Percentiles rank a stretch among this genome's conserved stretches.
Evolutionary conservation across 768 basidiomycete genomes (phyloP).

Genomic region (Kwoniella sp.): DNA sequence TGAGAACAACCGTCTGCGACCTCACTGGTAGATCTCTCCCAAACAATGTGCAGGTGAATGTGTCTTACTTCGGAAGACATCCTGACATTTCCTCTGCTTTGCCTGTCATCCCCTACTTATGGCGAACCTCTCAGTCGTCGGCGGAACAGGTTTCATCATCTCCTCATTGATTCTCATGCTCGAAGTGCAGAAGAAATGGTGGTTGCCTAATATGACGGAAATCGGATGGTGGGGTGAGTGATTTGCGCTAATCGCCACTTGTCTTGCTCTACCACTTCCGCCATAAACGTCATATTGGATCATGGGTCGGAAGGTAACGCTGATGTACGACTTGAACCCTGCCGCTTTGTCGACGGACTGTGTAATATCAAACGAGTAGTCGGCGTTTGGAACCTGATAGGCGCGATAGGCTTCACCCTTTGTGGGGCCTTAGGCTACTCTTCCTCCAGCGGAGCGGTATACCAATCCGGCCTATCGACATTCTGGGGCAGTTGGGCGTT

Average conservation of each 20-base stretch:
- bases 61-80: neutral
- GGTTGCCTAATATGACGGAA: conserved; percentile 58
- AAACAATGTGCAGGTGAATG: neutral
- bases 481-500: conserved; percentile 67
- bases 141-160: conserved; percentile 64
- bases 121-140: conserved; percentile 63
- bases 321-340: neutral
- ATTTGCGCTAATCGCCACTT: neutral
- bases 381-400: conserved; percentile 65
- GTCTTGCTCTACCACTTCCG: neutral
- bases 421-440: conserved; percentile 66
- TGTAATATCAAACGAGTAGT: too few species aligned
- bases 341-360: too few species aligned
- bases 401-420: conserved; percentile 64
- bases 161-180: conserved; percentile 61
- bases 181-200: conserved; percentile 66
- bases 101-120: too few species aligned
- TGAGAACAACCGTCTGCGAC: neutral
- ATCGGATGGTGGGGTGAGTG: conserved; percentile 65
- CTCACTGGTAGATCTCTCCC: neutral
- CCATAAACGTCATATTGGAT: conserved; percentile 9
- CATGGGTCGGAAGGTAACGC: neutral
- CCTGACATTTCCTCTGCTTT: too few species aligned
- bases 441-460: conserved; percentile 55
- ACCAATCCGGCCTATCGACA: conserved; percentile 63